These are phyloP conservation scores for Spathaspora sp. DNA, from an alignment of 1,139 yeast species.

Conservation along the genomic window DNA sequence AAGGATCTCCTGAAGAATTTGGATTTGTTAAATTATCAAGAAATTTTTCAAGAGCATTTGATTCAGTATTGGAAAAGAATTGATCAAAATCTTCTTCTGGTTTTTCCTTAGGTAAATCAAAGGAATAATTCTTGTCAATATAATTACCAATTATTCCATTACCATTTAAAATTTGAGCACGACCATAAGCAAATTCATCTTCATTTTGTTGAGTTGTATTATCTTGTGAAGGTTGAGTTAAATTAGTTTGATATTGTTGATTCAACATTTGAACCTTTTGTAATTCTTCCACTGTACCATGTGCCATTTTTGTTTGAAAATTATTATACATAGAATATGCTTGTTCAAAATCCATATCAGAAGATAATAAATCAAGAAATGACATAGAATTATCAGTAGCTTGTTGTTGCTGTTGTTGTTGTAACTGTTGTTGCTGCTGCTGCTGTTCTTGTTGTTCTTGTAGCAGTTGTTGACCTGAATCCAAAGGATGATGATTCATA, in stretches of 20 bases:
- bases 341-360: conserved; percentile 50
- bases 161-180: conserved; percentile 13
- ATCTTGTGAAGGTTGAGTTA: conserved; percentile 4
- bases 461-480: not conserved
- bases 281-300: conserved; percentile 37
- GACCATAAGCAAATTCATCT: conserved; percentile 13
- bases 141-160: conserved; percentile 1
- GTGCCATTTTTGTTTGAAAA: conserved; percentile 41
- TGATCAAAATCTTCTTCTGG: conserved; percentile 39
- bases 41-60: conserved; percentile 45
- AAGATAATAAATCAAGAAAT: conserved; percentile 31
- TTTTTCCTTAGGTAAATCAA: conserved; percentile 4
- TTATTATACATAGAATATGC: conserved; percentile 43
- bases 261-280: conserved; percentile 39
- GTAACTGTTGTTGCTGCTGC: not conserved
- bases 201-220: not conserved
- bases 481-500: not conserved
- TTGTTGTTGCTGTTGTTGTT: not conserved
- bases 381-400: not conserved
- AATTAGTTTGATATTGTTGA: conserved; percentile 15
- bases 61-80: conserved; percentile 46
- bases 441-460: not conserved
- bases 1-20: conserved; percentile 23
- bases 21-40: conserved; percentile 46
- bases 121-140: conserved; percentile 3